Evolutionary conservation across 2,329 filamentous ascomycete genomes (phyloP).

Genomic region (Claviceps sp.): DNA sequence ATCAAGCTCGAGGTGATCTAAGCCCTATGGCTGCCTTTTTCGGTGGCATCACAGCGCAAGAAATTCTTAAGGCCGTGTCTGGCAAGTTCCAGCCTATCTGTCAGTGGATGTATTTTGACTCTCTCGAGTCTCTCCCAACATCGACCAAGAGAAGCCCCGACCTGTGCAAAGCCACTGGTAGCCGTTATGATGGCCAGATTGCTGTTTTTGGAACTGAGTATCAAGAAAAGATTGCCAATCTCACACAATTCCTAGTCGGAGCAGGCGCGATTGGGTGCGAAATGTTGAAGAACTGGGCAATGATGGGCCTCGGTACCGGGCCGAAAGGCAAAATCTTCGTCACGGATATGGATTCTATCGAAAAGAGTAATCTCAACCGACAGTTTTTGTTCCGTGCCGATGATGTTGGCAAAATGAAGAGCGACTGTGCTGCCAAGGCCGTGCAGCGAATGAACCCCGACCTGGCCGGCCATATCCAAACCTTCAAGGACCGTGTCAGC

Average conservation of each 20-base stretch:
- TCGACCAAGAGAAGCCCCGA: slow-evolving; percentile 67
- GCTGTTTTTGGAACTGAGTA: slow-evolving; percentile 89
- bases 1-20: slow-evolving; percentile 83
- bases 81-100: slow-evolving; percentile 94
- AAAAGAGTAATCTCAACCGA: slow-evolving; percentile 96
- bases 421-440: slow-evolving; percentile 80
- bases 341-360: slow-evolving; percentile 97
- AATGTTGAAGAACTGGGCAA: slow-evolving; percentile 99
- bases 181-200: slow-evolving; percentile 92
- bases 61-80: slow-evolving; percentile 91
- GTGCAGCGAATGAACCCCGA: slow-evolving; percentile 94
- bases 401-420: slow-evolving; percentile 94
- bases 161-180: slow-evolving; percentile 71
- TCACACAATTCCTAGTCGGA: slow-evolving; percentile 88
- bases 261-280: slow-evolving; percentile 96
- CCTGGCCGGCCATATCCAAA: slow-evolving; percentile 70
- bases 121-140: slow-evolving; percentile 82
- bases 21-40: slow-evolving; percentile 91
- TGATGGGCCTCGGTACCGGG: slow-evolving; percentile 88
- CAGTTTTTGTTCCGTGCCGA: slow-evolving; percentile 91
- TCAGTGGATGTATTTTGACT: slow-evolving; percentile 97
- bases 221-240: slow-evolving; percentile 83
- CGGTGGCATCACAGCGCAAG: slow-evolving; percentile 84
- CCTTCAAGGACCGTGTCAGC: slow-evolving; percentile 80
- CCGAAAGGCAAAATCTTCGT: slow-evolving; percentile 81